Evolutionary conservation across 345 rosid genomes (phyloP).

Genomic region (Reutealis trisperma): DNA sequence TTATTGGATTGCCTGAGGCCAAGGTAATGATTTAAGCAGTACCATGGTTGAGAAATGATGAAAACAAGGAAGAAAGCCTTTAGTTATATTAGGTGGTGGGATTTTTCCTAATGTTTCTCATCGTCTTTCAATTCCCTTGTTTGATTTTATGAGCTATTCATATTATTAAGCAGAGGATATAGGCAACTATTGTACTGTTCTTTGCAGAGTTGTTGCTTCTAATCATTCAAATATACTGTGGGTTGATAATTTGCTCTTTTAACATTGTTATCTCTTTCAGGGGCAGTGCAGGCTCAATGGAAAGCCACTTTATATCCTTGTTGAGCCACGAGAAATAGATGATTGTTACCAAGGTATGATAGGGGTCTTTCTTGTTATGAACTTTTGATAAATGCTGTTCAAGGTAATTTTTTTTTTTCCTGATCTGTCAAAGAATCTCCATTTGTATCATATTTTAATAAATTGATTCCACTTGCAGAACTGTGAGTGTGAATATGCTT

Average conservation of each 20-base stretch:
- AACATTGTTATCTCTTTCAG: slow-evolving; percentile 26
- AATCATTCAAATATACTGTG: no score
- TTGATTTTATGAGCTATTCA: no score
- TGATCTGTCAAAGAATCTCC: not conserved
- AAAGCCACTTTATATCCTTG: slow-evolving; percentile 46
- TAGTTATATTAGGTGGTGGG: no score
- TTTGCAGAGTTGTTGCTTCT: no score
- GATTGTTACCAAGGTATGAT: slow-evolving; percentile 32
- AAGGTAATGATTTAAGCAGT: slow-evolving; percentile 43
- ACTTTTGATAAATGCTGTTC: slow-evolving; percentile 5
- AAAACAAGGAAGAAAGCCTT: no score
- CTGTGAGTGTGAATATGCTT: slow-evolving; percentile 16
- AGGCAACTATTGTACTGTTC: no score
- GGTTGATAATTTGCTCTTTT: not conserved
- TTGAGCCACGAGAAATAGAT: slow-evolving; percentile 62
- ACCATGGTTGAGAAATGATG: not conserved
- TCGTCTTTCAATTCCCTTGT: no score
- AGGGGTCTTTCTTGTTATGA: not conserved
- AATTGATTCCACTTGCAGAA: not conserved
- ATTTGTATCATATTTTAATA: not conserved
- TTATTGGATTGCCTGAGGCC: slow-evolving; percentile 72
- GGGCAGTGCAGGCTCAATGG: slow-evolving; percentile 71
- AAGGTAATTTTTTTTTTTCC: no score
- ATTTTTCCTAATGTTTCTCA: no score
- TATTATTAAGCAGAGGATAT: no score